Base-by-base conservation (phyloP, 1,284 basidiomycete genomes). In the Coniferiporia weirii region DNA sequence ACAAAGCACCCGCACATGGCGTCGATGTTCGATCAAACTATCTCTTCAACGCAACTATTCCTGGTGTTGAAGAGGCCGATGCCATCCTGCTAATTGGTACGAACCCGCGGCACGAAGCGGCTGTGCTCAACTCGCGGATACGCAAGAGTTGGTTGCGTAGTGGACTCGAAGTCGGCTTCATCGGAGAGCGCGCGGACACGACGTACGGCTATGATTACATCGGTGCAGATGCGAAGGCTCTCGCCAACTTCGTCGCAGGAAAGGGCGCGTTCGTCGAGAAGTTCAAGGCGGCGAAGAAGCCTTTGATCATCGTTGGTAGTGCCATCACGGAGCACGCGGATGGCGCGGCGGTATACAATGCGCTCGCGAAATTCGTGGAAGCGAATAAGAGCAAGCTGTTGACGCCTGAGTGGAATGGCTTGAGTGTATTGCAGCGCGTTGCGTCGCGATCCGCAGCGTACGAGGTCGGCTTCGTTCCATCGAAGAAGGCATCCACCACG, bases 61-160 rank as follows among this genome's bases (percentile, higher is more conserved):
- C 93, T 45, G 91, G 92, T 49, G 82, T 96, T 48, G 96, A 97
- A 70, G 82, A 90, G 61, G 95, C 96, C 34, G 97, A 99, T 70
- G 92, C 79, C 38, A 91, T 99, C 64, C 84, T 99, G 17, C 85
- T 99, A 40, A 86, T 99, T 67, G 96, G 96, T 65, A 98, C 95
- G 57, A 98, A 99, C 77, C 96, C 96, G 12, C 84, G 97, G 51
- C 95, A 98, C 72, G 97, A 99, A 76, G 97, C 95, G 7, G 91
- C 97, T 36, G 95, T 98, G 61, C 80, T 99, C 70, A 99, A 99
- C 81, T 95, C 95, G 10, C 91, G 96, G 65, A 93, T 99, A 69
- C 86, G 96, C 70, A 96, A 95, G 80, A 89, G 86, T 65, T 99
- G 93, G 91, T 72, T 99, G 66, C 87, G 94, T 69, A 87, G 83